A percentile compares a stretch with the other conserved stretches of the same genome.
phyloP scores from a whole-genome alignment of 352 stramenopile genomes.

The Pythium phragmitis region DNA sequence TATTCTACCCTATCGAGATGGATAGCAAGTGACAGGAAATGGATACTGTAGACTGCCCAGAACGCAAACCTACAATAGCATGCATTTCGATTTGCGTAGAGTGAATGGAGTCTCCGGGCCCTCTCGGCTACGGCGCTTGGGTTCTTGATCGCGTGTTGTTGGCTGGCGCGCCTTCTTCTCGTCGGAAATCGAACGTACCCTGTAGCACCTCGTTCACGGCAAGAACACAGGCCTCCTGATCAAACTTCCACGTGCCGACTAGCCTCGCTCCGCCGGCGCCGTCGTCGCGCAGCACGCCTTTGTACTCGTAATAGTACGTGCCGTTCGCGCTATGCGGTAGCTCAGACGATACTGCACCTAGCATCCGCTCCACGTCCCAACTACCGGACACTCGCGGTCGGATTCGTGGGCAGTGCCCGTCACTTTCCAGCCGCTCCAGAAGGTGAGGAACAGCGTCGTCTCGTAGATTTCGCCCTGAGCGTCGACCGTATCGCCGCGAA shows the following conservation, averaged over 20 bases:
- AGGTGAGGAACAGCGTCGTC: slow-evolving; percentile 11
- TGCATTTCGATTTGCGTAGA: no score
- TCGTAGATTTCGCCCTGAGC: slow-evolving; percentile 9
- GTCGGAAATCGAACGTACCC: slow-evolving; percentile 10
- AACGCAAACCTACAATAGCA: no score
- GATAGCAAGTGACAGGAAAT: no score
- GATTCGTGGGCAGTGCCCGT: slow-evolving; percentile 8
- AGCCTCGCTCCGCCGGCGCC: neutral
- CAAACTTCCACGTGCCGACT: slow-evolving; percentile 1
- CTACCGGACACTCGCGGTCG: slow-evolving; percentile 6
- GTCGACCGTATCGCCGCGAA: slow-evolving; percentile 14
- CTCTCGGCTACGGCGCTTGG: neutral
- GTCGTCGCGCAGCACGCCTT: slow-evolving; percentile 4
- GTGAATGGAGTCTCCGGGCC: no score
- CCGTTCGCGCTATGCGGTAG: slow-evolving; percentile 5
- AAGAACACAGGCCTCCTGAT: neutral
- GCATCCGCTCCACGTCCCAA: slow-evolving; percentile 6
- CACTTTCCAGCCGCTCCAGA: neutral
- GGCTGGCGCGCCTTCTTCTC: neutral
- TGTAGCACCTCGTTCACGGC: slow-evolving; percentile 5
- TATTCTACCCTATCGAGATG: no score
- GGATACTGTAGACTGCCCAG: no score
- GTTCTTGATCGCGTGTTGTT: slow-evolving; percentile 3
- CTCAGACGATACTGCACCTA: slow-evolving; percentile 8
- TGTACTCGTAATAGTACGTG: slow-evolving; percentile 17